Conservation (phyloP, 371 early-diverging fungal species). For the Chytridium lagenaria region DNA sequence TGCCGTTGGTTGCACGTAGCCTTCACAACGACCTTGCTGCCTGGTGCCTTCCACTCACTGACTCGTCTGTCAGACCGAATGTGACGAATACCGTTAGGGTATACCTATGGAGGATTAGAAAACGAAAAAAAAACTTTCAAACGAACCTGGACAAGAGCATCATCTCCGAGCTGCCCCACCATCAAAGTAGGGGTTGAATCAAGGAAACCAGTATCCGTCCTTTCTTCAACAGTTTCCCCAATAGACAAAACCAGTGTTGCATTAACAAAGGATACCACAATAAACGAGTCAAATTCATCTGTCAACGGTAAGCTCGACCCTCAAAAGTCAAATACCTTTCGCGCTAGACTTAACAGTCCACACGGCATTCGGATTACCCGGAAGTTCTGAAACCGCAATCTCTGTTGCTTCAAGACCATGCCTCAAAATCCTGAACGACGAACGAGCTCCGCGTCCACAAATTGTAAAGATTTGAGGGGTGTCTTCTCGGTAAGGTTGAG, state of each 20-base stretch:
- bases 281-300: slow-evolving; percentile 80
- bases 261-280: slow-evolving; percentile 92
- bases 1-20: slow-evolving; percentile 84
- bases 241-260: slow-evolving; percentile 92
- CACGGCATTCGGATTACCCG: slow-evolving; percentile 91
- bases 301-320: no score
- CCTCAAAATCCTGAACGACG: slow-evolving; percentile 85
- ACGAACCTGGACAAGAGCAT: slow-evolving; percentile 86
- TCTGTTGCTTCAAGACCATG: slow-evolving; percentile 93
- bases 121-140: neutral
- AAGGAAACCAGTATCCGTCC: slow-evolving; percentile 86
- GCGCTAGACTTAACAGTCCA: slow-evolving; percentile 86
- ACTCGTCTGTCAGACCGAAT: slow-evolving; percentile 85
- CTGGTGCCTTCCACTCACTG: slow-evolving; percentile 93
- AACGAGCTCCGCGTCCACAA: slow-evolving; percentile 83
- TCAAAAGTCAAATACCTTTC: slow-evolving; percentile 45
- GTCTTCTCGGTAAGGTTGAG: slow-evolving; percentile 90
- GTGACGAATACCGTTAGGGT: slow-evolving; percentile 88
- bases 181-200: slow-evolving; percentile 80
- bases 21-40: slow-evolving; percentile 66
- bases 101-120: slow-evolving; percentile 42
- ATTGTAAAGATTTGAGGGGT: slow-evolving; percentile 91
- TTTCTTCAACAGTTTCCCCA: slow-evolving; percentile 96
- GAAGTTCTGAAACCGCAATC: slow-evolving; percentile 90
- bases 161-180: slow-evolving; percentile 86